Conservation (phyloP, 2,329 filamentous ascomycete genomes). For the Phialophora macrospora region DNA sequence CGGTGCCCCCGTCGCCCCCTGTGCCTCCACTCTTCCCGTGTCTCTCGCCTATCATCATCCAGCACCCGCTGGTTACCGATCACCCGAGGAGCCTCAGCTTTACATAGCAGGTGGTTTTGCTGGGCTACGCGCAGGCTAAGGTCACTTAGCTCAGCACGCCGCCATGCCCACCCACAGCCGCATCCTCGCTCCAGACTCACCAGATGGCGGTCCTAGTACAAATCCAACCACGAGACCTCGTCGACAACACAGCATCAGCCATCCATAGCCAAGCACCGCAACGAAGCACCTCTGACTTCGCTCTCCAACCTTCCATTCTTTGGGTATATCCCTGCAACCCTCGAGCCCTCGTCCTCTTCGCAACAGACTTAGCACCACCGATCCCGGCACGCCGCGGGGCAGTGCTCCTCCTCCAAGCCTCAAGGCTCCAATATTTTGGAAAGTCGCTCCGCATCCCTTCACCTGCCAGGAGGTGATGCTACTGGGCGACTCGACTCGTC, state of each 20-base stretch:
- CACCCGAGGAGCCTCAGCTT: slow-evolving; percentile 1
- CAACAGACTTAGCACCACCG: neutral
- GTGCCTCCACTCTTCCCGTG: slow-evolving; percentile 1
- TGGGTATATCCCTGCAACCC: slow-evolving; percentile 1
- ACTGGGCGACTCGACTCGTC: slow-evolving; percentile 3
- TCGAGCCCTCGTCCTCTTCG: neutral
- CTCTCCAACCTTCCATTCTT: neutral
- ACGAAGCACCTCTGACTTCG: neutral
- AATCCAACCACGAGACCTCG: neutral
- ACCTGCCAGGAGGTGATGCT: slow-evolving; percentile 2
- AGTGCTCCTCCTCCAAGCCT: slow-evolving; percentile 1
- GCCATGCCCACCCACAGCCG: slow-evolving; percentile 1
- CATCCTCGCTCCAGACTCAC: slow-evolving; percentile 6
- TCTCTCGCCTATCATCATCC: neutral
- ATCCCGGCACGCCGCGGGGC: neutral
- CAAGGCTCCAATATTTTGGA: slow-evolving; percentile 7
- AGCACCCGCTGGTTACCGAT: neutral
- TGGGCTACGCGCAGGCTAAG: neutral
- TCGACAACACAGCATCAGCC: neutral
- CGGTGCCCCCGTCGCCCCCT: neutral
- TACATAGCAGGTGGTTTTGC: neutral
- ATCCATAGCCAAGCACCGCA: slow-evolving; percentile 1
- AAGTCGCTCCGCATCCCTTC: neutral
- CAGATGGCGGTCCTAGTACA: neutral
- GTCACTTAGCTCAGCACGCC: neutral